A percentile compares a stretch with the other conserved stretches of the same genome.
phyloP scores from a whole-genome alignment of 441 rosid genomes.

The Bruguiera hainesii region DNA sequence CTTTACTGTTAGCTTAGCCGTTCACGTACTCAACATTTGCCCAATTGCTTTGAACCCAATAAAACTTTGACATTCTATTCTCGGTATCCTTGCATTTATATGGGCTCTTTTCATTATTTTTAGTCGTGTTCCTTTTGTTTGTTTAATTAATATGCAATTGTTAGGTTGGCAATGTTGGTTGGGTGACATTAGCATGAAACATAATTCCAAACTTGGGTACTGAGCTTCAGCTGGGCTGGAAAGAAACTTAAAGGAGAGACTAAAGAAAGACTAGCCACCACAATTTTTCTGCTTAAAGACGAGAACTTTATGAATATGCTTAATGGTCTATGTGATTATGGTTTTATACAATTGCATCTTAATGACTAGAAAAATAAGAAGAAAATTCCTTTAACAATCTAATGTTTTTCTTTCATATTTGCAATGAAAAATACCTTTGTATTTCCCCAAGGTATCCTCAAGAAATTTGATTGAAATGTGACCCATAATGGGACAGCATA shows the following conservation, averaged over 20 bases:
- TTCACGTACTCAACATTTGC: background rate
- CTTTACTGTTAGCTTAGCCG: background rate
- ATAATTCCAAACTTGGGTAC: background rate
- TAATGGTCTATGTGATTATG: background rate
- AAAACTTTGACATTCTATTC: background rate
- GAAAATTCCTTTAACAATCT: background rate
- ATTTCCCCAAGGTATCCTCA: background rate
- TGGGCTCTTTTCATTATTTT: background rate
- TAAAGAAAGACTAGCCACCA: background rate
- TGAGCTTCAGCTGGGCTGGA: background rate
- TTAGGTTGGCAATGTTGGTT: background rate
- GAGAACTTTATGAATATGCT: background rate
- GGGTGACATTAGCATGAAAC: background rate
- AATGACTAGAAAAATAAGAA: background rate
- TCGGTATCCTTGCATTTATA: background rate
- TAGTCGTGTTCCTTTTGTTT: no score
- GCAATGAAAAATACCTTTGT: background rate
- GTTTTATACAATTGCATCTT: background rate
- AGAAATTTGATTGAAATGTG: background rate
- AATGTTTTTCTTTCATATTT: background rate
- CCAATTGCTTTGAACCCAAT: background rate
- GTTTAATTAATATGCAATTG: background rate
- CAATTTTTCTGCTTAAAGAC: background rate
- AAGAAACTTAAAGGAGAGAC: background rate
- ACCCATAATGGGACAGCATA: background rate